Conservation (phyloP, 108 stramenopile genomes). For the Craspedostauros australis region DNA sequence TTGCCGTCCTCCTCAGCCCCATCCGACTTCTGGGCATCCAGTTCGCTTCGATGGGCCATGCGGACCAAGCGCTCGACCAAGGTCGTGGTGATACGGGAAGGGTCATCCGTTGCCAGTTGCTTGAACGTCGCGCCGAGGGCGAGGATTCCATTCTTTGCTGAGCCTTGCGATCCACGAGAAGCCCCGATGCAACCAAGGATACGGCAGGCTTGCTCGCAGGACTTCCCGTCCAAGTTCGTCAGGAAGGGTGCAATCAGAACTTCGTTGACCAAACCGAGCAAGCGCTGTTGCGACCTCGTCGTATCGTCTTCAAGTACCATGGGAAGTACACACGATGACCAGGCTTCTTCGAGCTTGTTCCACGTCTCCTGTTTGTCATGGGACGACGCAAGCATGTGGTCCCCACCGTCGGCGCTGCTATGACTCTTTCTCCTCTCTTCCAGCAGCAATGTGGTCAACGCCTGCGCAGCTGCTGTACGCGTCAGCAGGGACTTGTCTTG, state of each 20-base stretch:
- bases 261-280: slow-evolving; percentile 38
- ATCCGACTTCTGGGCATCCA: no score
- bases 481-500: slow-evolving; percentile 60
- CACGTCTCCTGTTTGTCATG: slow-evolving; percentile 8
- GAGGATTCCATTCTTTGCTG: slow-evolving; percentile 37
- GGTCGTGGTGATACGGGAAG: slow-evolving; percentile 8
- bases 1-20: no score
- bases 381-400: no score
- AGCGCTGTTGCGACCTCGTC: slow-evolving; percentile 51
- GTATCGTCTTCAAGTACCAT: slow-evolving; percentile 68
- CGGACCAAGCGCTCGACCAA: no score
- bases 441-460: slow-evolving; percentile 51
- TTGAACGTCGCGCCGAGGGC: slow-evolving; percentile 53
- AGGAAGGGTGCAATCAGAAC: slow-evolving; percentile 62
- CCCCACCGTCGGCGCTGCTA: no score
- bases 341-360: slow-evolving; percentile 38
- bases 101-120: slow-evolving; percentile 33
- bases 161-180: slow-evolving; percentile 38
- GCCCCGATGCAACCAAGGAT: slow-evolving; percentile 50
- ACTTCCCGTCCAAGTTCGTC: slow-evolving; percentile 14
- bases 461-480: slow-evolving; percentile 69
- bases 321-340: slow-evolving; percentile 67
- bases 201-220: slow-evolving; percentile 38
- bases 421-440: slow-evolving; percentile 13
- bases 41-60: no score